Evolutionary conservation across 305 asterid species (phyloP).

Genomic region (Fraxinus ornus): DNA sequence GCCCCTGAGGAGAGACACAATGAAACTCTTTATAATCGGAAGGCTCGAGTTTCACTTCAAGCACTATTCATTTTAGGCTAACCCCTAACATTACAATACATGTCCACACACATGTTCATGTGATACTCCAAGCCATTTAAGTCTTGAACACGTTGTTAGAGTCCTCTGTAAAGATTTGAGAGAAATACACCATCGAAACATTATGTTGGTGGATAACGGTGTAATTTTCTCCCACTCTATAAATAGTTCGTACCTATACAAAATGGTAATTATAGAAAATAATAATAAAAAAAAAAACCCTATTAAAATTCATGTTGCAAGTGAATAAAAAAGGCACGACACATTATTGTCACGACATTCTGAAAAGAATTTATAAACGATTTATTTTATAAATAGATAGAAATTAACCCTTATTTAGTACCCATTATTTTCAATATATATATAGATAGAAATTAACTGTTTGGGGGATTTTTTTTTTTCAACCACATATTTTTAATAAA

Average conservation of each 20-base stretch:
- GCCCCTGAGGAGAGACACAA: neutral
- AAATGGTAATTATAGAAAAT: neutral
- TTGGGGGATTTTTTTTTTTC: no score
- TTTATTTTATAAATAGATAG: no score
- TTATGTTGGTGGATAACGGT: neutral
- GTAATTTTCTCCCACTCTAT: neutral
- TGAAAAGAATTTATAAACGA: neutral
- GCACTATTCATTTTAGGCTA: neutral
- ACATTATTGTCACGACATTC: neutral
- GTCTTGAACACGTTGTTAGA: neutral
- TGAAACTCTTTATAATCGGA: neutral
- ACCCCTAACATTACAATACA: neutral
- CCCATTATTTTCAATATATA: no score
- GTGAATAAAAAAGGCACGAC: neutral
- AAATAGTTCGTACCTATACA: neutral
- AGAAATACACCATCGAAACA: neutral
- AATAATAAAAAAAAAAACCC: neutral
- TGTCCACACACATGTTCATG: neutral
- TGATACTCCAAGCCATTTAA: neutral
- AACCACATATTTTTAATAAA: no score
- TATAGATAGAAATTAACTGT: no score
- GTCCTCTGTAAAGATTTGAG: neutral
- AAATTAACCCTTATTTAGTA: no score
- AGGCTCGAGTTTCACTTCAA: neutral
- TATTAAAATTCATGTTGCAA: neutral